Base-by-base conservation (phyloP, 78 protist species). In the Dictyostelium purpureum region DNA sequence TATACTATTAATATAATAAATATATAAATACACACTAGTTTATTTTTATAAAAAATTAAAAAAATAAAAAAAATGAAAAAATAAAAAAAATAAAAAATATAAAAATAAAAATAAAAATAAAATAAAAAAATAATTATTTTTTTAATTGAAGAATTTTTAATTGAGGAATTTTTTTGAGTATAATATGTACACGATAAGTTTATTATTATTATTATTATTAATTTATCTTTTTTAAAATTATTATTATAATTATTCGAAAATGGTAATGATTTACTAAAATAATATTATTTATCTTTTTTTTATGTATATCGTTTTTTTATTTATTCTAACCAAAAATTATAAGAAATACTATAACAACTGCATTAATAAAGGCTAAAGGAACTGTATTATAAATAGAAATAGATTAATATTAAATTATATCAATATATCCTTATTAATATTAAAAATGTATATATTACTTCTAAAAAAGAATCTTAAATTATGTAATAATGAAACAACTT, bases 391-490 rank as follows among this genome's bases (percentile, higher is more conserved):
- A 24, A 57, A 57, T n/a, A 57, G 26, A 57, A 57, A 26, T 24
- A 63, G 9, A 4, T 18, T 63, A 4, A 63, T 63, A 19, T 33
- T 28, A 6, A 63, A 18, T 28, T 9, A 57, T n/a, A 63, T 33
- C 10, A 66, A 66, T 9, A 37, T 38, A 18, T 38, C 18, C 10
- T 10, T 9, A 19, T 11, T 24, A n/a, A 6, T 35, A 9, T 33
- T 5, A 7, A 35, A 38, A 3, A 40, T 2, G 2, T 35, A 67
- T 67, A 40, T n/a, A 18, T 4, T 67, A 81, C 90, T 51, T 81
- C 90, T 81, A 24, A 81, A 81, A 81, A 81, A 81, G 79, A 69
- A 81, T 81, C 90, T 47, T 61, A 61, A 61, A 21, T 43, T 26
- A 51, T 81, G 73, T 69, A 81, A 43, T 33, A 81, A 61, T 37